Conservation (phyloP, 2,329 filamentous ascomycete genomes). For the Zalaria obscura region DNA sequence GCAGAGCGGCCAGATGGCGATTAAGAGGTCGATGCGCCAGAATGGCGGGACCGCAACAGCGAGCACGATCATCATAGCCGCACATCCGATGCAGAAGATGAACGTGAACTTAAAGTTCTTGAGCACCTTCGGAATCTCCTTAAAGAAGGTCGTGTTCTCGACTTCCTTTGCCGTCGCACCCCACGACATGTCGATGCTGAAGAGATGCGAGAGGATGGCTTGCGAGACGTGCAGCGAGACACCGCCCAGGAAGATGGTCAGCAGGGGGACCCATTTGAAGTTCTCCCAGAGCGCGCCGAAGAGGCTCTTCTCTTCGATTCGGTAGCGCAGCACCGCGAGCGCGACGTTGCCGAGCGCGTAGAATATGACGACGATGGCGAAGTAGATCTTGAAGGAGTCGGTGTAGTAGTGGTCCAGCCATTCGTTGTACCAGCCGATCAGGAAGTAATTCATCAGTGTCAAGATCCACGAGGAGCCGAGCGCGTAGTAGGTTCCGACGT, state of each 20-base stretch:
- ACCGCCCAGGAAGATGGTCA: constrained; percentile 26
- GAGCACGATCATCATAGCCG: constrained; percentile 34
- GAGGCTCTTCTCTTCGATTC: constrained; percentile 49
- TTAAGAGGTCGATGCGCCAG: constrained; percentile 44
- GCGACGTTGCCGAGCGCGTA: constrained; percentile 60
- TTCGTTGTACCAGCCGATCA: constrained; percentile 63
- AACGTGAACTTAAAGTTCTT: constrained; percentile 43
- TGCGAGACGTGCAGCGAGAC: constrained; percentile 25
- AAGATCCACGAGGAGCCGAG: constrained; percentile 64
- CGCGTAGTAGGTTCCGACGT: constrained; percentile 70
- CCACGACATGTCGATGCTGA: constrained; percentile 31
- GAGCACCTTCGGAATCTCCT: constrained; percentile 41
- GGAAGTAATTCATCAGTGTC: constrained; percentile 60
- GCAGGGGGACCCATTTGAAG: constrained; percentile 51
- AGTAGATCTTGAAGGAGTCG: constrained; percentile 67
- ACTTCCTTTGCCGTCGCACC: constrained; percentile 46
- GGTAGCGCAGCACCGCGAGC: constrained; percentile 59
- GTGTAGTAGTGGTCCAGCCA: constrained; percentile 70
- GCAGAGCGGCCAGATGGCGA: constrained; percentile 44
- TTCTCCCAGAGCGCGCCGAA: constrained; percentile 36
- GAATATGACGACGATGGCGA: constrained; percentile 67
- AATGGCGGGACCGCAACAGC: constrained; percentile 31
- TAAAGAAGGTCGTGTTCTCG: constrained; percentile 41
- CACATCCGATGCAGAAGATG: constrained; percentile 32
- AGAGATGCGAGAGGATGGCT: constrained; percentile 24